These are phyloP conservation scores for Tolypocladium guangdongense DNA, from an alignment of 2,329 filamentous ascomycete genomes.

Conservation along the genomic window DNA sequence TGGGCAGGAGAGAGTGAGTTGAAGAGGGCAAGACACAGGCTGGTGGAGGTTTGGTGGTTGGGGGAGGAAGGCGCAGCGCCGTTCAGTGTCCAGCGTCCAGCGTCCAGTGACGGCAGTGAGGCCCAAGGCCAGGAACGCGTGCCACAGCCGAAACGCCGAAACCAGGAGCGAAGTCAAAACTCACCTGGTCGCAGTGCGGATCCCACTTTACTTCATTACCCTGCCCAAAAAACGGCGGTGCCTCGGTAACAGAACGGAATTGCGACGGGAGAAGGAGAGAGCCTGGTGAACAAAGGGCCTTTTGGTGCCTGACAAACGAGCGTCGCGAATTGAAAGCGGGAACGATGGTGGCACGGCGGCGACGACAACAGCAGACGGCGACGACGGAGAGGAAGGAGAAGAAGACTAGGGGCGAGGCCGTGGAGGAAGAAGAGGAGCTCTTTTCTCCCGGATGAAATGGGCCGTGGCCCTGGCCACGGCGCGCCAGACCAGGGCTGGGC, in stretches of 20 bases:
- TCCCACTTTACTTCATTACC: neutral
- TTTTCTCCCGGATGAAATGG: constrained; percentile 3
- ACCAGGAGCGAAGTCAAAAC: constrained; percentile 13
- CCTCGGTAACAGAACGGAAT: neutral
- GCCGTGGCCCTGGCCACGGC: neutral
- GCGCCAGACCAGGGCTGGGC: neutral
- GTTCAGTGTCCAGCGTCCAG: neutral
- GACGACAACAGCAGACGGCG: constrained; percentile 13
- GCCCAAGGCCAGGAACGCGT: neutral
- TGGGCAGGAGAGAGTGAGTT: neutral
- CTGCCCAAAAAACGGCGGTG: neutral
- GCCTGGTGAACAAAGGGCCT: constrained; percentile 7
- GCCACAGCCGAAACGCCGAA: neutral
- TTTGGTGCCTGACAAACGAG: constrained; percentile 25
- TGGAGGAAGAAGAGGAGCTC: neutral
- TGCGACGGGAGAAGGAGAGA: constrained; percentile 6
- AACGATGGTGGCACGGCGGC: constrained; percentile 14
- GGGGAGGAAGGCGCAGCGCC: neutral
- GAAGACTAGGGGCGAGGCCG: constrained; percentile 12
- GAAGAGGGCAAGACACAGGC: neutral
- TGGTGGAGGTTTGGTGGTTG: neutral
- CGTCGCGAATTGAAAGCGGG: constrained; percentile 24
- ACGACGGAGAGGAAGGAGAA: constrained; percentile 13
- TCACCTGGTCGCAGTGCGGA: constrained; percentile 2
- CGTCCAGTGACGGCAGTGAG: neutral